Evolutionary conservation across 768 basidiomycete species (phyloP), one percentile per base, ranked within the genome.

Genomic region (Vararia minispora): DNA sequence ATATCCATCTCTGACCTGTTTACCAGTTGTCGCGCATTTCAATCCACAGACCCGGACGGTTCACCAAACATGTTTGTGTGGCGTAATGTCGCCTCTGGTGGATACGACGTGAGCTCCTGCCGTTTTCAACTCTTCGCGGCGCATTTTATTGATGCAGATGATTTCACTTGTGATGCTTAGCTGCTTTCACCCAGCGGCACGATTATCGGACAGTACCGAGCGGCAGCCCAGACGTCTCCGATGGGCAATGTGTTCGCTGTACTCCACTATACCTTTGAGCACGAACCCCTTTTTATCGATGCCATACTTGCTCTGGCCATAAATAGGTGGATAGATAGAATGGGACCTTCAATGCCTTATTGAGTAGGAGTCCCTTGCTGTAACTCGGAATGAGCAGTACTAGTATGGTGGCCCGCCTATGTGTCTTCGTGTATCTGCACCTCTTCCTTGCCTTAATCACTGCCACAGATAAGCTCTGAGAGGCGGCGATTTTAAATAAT

Each of bases 281-380:
- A 78, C 34, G 72, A 72, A 43, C 51, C 60, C 25, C 71, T 84
- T 38, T 57, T 85, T 46, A 64, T 79, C 14, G 71, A 83, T 51
- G 66, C 70, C 4, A 59, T 84, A 41, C 59, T 85, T 28, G 66
- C 84, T 6, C 63, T 86, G 37, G 76, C 69, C 52, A 60, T 86
- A 46, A 83, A 83, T 57, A 68, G 83, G 42, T 85, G 80, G 80
- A 58, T 84, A 53, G 83, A 84, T 59, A 58, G 65, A 54, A 64
- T 61, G 51, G 69, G 70, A 25, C n/a, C 56, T 69, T 51, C 69
- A 61, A 21, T 33, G 34, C 24, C 9, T 16, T 20, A 42, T 35
- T 21, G 22, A 41, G 9, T 40, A 38, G 37, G 35, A 42, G 39
- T 39, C 35, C 23, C 37, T 31, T 40, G 34, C 33, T 37, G 37